Evolutionary conservation across 177 flowering plant species (phyloP), one percentile per base, ranked within the genome.

Genomic region (Vitis hybrid): DNA sequence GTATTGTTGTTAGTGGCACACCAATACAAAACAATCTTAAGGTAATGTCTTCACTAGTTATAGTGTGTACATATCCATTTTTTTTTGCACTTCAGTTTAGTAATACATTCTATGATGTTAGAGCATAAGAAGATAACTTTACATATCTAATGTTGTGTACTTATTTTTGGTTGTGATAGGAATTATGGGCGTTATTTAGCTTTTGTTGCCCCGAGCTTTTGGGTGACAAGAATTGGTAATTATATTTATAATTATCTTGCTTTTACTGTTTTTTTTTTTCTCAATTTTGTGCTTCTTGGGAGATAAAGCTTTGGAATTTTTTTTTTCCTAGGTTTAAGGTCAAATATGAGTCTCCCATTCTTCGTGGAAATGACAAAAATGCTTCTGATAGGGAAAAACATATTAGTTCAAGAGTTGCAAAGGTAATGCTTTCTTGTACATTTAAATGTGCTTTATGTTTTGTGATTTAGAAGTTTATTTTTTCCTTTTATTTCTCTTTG

Each of bases 21-120:
- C 99, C 99, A 64, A 80, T 96, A 60, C 99, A 96, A 75, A 93
- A 96, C 78, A 92, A 96, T 85, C 82, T 96, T 50, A 96, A 92
- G 97, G 99, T 94, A 79, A 30, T 56, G 12, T 55, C 18, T 52
- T 10, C 48, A 65, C 18, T 2, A 21, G 54, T 70, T 40, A 12
- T 50, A 66, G 2, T 70, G 2, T 7, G 5, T 69, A 32, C 30
- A 1, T 52, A 2, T 62, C 57, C 45, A 9, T 52, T 66, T 51
- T 61, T 61, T 64, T 60, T 58, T 6, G 66, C 32, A 48, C 59
- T 21, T 51, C 0, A 0, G n/a, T n/a, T 60, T 50, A n/a, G 12
- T 10, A 57, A 17, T 48, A 23, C 4, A 13, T 57, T 14, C 10
- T 58, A n/a, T 58, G 61, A n/a, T 58, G 61, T 26, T 57, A 15